Conservation (phyloP, 2,329 filamentous ascomycete genomes). For the Plectosphaerella cucumerina region DNA sequence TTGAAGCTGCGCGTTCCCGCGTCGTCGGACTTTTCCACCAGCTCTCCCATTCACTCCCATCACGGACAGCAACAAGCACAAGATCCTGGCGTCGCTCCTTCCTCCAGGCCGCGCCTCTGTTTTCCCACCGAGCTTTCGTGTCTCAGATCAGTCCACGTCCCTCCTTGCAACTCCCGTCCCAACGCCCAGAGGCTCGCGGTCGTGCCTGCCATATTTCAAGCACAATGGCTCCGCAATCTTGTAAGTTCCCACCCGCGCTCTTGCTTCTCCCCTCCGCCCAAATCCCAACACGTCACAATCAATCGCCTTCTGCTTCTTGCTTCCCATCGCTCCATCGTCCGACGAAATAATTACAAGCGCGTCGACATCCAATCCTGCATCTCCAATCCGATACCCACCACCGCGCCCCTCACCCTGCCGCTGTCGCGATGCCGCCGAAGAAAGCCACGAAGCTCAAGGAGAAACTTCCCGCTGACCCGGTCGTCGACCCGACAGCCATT, state of each 20-base stretch:
- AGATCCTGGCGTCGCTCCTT: not conserved
- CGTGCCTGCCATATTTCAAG: not conserved
- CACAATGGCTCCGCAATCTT: slow-evolving; percentile 14
- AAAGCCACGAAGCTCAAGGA: slow-evolving; percentile 30
- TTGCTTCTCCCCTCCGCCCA: not conserved
- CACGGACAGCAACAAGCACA: too few species aligned
- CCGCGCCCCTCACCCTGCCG: not conserved
- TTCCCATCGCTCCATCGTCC: not conserved
- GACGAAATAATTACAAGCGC: too few species aligned
- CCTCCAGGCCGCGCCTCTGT: not conserved
- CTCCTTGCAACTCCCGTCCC: too few species aligned
- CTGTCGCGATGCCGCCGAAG: slow-evolving; percentile 27
- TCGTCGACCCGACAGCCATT: slow-evolving; percentile 35
- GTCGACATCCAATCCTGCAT: not conserved
- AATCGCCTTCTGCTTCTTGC: slow-evolving; percentile 2
- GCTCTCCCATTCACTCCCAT: too few species aligned
- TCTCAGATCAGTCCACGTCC: not conserved
- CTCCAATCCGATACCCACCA: not conserved
- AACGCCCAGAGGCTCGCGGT: not conserved
- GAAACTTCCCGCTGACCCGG: slow-evolving; percentile 29
- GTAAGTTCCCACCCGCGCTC: slow-evolving; percentile 9
- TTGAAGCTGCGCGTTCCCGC: too few species aligned
- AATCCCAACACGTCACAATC: slow-evolving; percentile 1
- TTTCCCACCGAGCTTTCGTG: not conserved
- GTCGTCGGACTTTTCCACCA: too few species aligned